Percentiles rank a stretch among this genome's conserved stretches.
Evolutionary conservation across 2,329 filamentous ascomycete species (phyloP).

Genomic region (Dothideomycetes sp.): DNA sequence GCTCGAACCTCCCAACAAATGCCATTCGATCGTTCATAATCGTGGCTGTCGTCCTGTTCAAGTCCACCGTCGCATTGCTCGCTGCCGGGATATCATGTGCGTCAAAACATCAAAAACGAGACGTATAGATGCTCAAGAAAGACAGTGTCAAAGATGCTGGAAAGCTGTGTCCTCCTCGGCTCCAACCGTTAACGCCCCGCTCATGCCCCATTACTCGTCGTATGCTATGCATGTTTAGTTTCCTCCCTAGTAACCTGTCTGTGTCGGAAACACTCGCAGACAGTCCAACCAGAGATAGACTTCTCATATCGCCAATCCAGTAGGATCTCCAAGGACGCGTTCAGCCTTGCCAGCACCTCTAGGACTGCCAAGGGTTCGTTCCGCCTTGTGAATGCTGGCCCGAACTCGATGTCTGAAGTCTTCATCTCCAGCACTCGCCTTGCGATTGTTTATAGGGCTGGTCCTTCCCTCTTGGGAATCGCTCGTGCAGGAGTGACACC

Average conservation of each 20-base stretch:
- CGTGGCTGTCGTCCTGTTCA: no score
- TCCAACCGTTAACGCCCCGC: background rate
- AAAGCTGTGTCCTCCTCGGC: background rate
- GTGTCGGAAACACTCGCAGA: no score
- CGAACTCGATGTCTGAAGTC: conserved; percentile 3
- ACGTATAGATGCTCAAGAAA: no score
- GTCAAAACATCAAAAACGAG: background rate
- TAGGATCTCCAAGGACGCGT: conserved; percentile 5
- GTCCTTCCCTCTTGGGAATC: conserved; percentile 20
- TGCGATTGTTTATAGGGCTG: background rate
- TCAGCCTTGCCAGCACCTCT: conserved; percentile 7
- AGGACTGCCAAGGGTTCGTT: conserved; percentile 6
- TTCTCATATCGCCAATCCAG: conserved; percentile 2
- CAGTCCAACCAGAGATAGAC: no score
- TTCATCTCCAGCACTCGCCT: conserved; percentile 4
- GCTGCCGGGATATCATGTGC: background rate
- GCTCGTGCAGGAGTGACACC: conserved; percentile 23
- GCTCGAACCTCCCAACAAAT: no score
- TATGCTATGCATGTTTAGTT: background rate
- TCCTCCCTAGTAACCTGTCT: no score
- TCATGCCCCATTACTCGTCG: background rate
- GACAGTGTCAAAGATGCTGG: background rate
- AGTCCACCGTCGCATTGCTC: no score
- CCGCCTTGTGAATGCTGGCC: conserved; percentile 4
- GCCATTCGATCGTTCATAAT: no score